These are phyloP conservation scores for Nakaseomyces glabratus DNA, from an alignment of 1,139 yeast species.

Conservation along the genomic window DNA sequence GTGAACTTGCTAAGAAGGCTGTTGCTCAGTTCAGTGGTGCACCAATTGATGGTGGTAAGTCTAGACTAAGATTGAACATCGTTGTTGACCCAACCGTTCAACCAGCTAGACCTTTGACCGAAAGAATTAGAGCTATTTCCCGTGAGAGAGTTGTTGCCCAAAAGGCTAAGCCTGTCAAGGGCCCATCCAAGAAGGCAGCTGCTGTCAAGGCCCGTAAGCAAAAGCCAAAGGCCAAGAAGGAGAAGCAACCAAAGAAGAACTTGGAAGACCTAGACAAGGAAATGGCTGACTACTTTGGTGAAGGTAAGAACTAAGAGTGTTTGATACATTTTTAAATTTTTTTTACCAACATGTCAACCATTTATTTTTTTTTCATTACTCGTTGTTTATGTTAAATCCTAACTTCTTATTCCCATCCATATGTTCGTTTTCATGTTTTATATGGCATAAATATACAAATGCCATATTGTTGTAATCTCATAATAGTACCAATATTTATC, in stretches of 20 bases:
- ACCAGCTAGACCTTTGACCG: slow-evolving; percentile 52
- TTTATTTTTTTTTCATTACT: slow-evolving; percentile 4
- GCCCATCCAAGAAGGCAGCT: slow-evolving; percentile 32
- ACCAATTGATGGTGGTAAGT: slow-evolving; percentile 81
- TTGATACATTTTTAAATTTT: too few relatives aligned
- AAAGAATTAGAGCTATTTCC: slow-evolving; percentile 29
- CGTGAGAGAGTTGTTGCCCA: slow-evolving; percentile 15
- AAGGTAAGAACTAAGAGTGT: slow-evolving; percentile 16
- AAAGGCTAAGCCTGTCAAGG: slow-evolving; percentile 22
- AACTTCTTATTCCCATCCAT: too few relatives aligned
- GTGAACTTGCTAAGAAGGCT: slow-evolving; percentile 65
- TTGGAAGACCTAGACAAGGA: slow-evolving; percentile 88
- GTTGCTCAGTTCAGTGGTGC: slow-evolving; percentile 85
- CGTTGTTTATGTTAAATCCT: slow-evolving; percentile 6
- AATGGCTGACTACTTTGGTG: slow-evolving; percentile 75
- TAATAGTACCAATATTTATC: too few relatives aligned
- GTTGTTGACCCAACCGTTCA: slow-evolving; percentile 76
- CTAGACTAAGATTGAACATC: slow-evolving; percentile 72
- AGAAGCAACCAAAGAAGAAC: slow-evolving; percentile 55
- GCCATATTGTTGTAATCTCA: too few relatives aligned
- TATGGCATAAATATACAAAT: too few relatives aligned
- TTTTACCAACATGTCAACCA: too few relatives aligned
- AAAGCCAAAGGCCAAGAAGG: slow-evolving; percentile 23
- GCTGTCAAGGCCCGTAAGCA: slow-evolving; percentile 33
- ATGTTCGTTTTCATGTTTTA: too few relatives aligned